Base-by-base conservation (phyloP, 2,329 filamentous ascomycete species). In the Phyllosticta citrichinensis region DNA sequence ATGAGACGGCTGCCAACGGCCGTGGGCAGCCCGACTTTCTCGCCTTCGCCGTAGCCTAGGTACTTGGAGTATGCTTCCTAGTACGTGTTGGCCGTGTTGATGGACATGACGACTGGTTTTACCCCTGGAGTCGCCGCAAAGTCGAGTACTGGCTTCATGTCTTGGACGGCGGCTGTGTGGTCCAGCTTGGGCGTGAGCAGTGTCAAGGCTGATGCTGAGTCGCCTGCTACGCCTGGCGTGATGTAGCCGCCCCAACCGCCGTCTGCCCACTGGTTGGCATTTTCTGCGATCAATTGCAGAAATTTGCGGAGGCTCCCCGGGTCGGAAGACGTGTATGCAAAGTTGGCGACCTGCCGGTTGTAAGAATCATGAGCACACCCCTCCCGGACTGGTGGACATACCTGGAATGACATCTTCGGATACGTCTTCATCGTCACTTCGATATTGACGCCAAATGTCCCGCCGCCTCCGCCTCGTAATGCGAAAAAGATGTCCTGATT, bases 401-500 rank as follows among this genome's bases (percentile, higher is more conserved):
- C 33, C 10, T 17, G 33, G 12, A 40, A 40, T 17, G 11, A 17
- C 6, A 40, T 40, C 33, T 40, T 40, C 12, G 66, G 65, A 27
- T 62, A 67, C 0, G 63, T 82, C 75, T 66, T 77, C 5, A 68
- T 63, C 3, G 68, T 61, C 19, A 68, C 63, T 30, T 65, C 64
- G 11, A 70, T 50, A 0, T 69, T 63, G 11, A 65, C 65, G 58
- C 68, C 64, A 0, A 66, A 64, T 12, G 70, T 73, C n/a, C 65
- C 68, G 12, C 70, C 70, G 2, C 68, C 68, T 5, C 70, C 70
- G 2, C 71, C 71, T 11, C 70, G 68, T n/a, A 73, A 65, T 1
- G 71, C 71, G 71, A 71, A 73, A 66, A 71, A 73, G 70, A 74
- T 56, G 68, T 71, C 71, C 1, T 68, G 64, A 63, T 72, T 3